Base-by-base conservation (phyloP, 805 yeast species). In the Lachancea quebecensis region DNA sequence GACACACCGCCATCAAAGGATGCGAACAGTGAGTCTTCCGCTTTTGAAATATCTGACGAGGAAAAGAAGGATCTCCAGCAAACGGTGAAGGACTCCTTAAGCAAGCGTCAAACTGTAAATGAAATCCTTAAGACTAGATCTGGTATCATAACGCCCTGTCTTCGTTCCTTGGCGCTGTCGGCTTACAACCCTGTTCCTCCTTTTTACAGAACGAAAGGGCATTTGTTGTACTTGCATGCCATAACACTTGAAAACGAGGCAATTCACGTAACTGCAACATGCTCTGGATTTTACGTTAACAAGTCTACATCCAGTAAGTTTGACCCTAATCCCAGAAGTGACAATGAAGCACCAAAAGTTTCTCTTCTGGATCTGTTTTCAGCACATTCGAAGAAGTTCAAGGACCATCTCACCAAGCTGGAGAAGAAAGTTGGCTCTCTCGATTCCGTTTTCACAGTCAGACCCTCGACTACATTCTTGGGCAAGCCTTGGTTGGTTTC, bases 111-210 rank as follows among this genome's bases (percentile, higher is more conserved):
- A 42, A 57, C 35, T 11, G 43, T 55, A 6, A 45, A 41, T 15
- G 47, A 53, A 11, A 39, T 55, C 15, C 53, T 54, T 34, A 45
- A 52, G 21, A 46, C 61, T 1, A 56, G 54, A 18, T 40, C 50
- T 21, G 48, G 47, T 35, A 45, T 64, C 12, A 54, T 63, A 17
- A 54, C 63, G 0, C 72, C 73, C 30, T 64, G 69, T 46, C 69
- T 78, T 14, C 71, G 74, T 44, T 84, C 91, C 8, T 66, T 93
- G 49, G 76, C 72, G 43, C 62, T 88, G 41, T 85, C 96, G 11
- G 77, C 78, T 44, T 91, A 96, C 93, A 82, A 85, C 52, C 96
- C 97, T 3, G 88, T 88, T 11, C 82, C 91, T 28, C 70, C 82
- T 14, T 67, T 71, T 42, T 78, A 75, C 59, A 75, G 70, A 54